Conservation (phyloP, 208 protist genomes). For the Endotrypanum monterogeii region DNA sequence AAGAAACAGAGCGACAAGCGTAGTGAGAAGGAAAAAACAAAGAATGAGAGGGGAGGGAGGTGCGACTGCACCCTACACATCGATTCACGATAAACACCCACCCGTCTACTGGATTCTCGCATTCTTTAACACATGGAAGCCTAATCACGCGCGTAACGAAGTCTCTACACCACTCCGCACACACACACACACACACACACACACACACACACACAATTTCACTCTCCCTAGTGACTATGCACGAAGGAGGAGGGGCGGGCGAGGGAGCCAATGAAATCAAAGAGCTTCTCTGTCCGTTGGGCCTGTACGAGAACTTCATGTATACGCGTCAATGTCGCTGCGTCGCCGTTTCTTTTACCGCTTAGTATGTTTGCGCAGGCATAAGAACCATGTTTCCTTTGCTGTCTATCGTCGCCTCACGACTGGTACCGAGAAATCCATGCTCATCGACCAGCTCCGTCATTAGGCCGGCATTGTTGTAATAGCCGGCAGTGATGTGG, state of each 20-base stretch:
- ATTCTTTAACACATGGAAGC: not conserved
- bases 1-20: not conserved
- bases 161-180: too few relatives aligned
- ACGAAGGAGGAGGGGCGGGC: not conserved
- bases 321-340: not conserved
- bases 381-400: conserved; percentile 61
- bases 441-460: conserved; percentile 90
- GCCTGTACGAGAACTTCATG: not conserved
- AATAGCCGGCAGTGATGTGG: conserved; percentile 83
- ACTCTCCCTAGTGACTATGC: not conserved
- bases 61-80: not conserved
- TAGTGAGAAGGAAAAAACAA: conserved; percentile 1
- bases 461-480: conserved; percentile 91
- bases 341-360: not conserved
- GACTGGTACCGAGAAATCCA: conserved; percentile 86
- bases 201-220: not conserved
- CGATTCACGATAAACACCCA: not conserved
- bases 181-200: too few relatives aligned
- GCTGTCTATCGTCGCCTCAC: conserved; percentile 78
- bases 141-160: too few relatives aligned
- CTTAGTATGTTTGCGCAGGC: conserved; percentile 77
- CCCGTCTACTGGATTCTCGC: not conserved
- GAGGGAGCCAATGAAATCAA: not conserved
- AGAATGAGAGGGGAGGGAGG: not conserved
- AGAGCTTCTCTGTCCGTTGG: not conserved